Evolutionary conservation across 148 eudicot species (phyloP).

Genomic region (Pharnaceum exiguum): DNA sequence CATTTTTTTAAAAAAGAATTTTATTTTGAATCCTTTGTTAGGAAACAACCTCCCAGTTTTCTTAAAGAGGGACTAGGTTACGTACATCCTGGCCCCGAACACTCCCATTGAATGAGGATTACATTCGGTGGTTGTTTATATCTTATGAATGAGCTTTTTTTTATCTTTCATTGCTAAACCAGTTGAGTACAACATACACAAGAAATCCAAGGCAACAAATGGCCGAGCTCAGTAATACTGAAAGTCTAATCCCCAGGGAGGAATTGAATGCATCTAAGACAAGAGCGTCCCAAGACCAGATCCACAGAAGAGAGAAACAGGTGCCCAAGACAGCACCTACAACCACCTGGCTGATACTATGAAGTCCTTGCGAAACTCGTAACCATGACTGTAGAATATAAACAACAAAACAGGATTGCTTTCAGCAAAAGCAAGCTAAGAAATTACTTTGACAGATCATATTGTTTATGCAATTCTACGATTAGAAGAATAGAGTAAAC

Average conservation of each 20-base stretch:
- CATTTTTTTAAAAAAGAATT: too few species aligned
- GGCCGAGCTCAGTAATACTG: slow-evolving; percentile 40
- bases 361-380: slow-evolving; percentile 61
- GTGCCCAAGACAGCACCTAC: slow-evolving; percentile 72
- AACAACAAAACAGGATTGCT: neutral
- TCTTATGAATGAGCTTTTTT: too few species aligned
- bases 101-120: too few species aligned
- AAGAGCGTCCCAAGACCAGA: slow-evolving; percentile 65
- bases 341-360: slow-evolving; percentile 63
- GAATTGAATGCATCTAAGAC: slow-evolving; percentile 45
- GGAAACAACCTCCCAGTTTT: too few species aligned
- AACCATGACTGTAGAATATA: slow-evolving; percentile 70
- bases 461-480: too few species aligned
- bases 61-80: too few species aligned
- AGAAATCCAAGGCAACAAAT: slow-evolving; percentile 35
- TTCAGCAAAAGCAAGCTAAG: too few species aligned
- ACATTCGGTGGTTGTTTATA: too few species aligned
- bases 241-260: slow-evolving; percentile 47
- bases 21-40: too few species aligned
- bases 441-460: too few species aligned
- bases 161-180: slow-evolving; percentile 36
- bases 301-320: slow-evolving; percentile 56
- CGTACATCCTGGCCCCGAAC: too few species aligned
- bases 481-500: too few species aligned
- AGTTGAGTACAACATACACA: slow-evolving; percentile 31